Conservation (phyloP, 495 filamentous ascomycete species). For the Xylaria grammica region DNA sequence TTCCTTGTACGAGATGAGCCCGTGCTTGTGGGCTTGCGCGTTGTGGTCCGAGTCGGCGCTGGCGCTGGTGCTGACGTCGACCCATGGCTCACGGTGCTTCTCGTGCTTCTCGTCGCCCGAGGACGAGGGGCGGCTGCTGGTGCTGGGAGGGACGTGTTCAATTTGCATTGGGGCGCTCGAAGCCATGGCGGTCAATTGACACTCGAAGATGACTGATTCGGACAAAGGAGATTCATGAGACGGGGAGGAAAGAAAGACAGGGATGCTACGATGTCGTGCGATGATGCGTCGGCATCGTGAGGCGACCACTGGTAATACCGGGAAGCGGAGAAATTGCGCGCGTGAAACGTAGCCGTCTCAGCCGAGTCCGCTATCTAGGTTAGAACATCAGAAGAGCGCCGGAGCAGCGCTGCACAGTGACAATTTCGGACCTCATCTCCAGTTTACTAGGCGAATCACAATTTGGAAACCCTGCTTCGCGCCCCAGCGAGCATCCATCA, state of each 20-base stretch:
- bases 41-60: conserved; percentile 31
- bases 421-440: conserved; percentile 14
- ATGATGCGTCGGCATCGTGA: not conserved
- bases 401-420: not conserved
- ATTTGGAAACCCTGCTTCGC: not conserved
- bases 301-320: not conserved
- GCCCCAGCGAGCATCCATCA: conserved; percentile 15
- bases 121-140: not conserved
- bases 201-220: not conserved
- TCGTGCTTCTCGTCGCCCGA: conserved; percentile 30
- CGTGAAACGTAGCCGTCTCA: not conserved
- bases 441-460: conserved; percentile 13
- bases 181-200: not conserved
- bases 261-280: not conserved
- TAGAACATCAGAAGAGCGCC: not conserved
- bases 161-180: not conserved
- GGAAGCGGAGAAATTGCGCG: conserved; percentile 13
- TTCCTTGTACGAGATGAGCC: conserved; percentile 55
- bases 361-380: not conserved
- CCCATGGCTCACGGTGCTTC: conserved; percentile 24
- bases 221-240: not conserved
- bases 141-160: not conserved
- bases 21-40: not conserved
- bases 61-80: conserved; percentile 33
- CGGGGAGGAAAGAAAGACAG: not conserved